phyloP scores from a whole-genome alignment of 371 early-diverging fungal genomes.

The Mucor irregularis region DNA sequence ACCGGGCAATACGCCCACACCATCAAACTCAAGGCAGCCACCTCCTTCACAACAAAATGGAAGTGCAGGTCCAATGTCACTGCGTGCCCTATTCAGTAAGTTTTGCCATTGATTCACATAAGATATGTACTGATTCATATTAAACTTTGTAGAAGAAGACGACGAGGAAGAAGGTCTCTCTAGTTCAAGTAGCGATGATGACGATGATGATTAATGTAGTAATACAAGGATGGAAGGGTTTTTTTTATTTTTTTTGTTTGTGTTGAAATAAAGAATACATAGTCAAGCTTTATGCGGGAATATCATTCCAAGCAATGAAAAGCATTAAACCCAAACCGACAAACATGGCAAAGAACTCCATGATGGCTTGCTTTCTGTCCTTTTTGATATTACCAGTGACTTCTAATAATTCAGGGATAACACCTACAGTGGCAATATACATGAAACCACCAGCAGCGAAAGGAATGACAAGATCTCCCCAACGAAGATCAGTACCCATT shows the following conservation, averaged over 20 bases:
- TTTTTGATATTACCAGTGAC: constrained; percentile 56
- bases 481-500: constrained; percentile 40
- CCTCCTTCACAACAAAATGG: not conserved
- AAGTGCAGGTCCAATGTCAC: constrained; percentile 18
- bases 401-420: constrained; percentile 81
- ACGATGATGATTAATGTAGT: not conserved
- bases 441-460: constrained; percentile 89
- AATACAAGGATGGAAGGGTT: no score
- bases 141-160: constrained; percentile 7
- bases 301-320: constrained; percentile 64
- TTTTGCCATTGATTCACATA: not conserved
- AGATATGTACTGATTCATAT: not conserved
- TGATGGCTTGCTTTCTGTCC: constrained; percentile 53
- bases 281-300: not conserved
- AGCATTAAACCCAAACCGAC: constrained; percentile 67
- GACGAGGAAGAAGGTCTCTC: constrained; percentile 22
- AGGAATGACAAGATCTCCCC: constrained; percentile 79
- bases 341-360: constrained; percentile 63
- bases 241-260: not conserved
- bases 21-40: not conserved
- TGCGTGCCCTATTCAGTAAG: constrained; percentile 26
- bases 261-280: not conserved
- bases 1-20: constrained; percentile 5
- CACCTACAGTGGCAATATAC: constrained; percentile 87
- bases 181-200: constrained; percentile 13